Base-by-base conservation (phyloP, 2,329 filamentous ascomycete genomes). In the Fonsecaea nubica region DNA sequence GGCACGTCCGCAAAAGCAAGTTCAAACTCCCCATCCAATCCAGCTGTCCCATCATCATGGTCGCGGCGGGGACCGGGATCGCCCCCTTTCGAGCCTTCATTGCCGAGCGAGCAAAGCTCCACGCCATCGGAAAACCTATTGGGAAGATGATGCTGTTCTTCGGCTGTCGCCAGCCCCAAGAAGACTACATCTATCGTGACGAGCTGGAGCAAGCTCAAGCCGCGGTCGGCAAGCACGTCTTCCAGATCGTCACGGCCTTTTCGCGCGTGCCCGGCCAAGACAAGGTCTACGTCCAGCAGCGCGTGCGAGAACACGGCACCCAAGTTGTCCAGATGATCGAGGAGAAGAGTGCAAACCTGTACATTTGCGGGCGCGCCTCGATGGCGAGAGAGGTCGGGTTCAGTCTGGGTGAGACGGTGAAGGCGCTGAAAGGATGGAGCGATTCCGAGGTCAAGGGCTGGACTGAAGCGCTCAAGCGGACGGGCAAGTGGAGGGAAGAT, bases 401-500 rank as follows among this genome's bases (percentile, higher is more conserved):
- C 25, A 75, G 73, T 0, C 68, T 84, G 8, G 79, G 79, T 18
- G 73, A 75, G 18, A 76, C 75, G 1, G 12, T 67, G 18, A 65
- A 62, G 32, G 38, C n/a, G 21, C 12, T 71, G 40, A 80, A 78
- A 65, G 74, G 73, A n/a, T 80, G 81, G 78, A 73, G 70, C 13
- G 80, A 82, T 18, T 71, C 65, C 6, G 77, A 81, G 53, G 76
- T 79, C 13, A 80, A 80, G 62, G 75, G 77, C 58, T 85, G 83
- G 83, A 78, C 75, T 30, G 82, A 82, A 68, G 77, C 74, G 15
- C 73, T 83, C 45, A 85, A 83, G 78, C 82, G 79, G 71, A 77
- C 77, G 33, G 80, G 78, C n/a, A 84, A 83, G 72, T 85, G 83
- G 82, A 80, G 81, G 70, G 82, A 85, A 70, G 83, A 86, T 77